phyloP scores from a whole-genome alignment of 495 filamentous ascomycete species.

The Gamarada debralockiae region DNA sequence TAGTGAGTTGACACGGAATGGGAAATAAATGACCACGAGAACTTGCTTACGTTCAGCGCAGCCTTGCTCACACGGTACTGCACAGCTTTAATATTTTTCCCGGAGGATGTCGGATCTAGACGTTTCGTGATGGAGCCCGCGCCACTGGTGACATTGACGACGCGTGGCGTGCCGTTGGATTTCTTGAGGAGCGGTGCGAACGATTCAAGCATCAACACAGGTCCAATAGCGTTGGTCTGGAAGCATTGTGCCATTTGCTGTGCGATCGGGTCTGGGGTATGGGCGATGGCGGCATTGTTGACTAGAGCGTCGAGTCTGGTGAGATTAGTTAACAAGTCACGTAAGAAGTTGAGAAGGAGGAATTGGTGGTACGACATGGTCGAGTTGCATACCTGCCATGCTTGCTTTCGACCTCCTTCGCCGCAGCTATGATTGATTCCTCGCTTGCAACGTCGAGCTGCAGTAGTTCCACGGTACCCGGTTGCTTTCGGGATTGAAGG shows the following conservation, averaged over 20 bases:
- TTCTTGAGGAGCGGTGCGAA: constrained; percentile 42
- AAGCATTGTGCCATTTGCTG: background rate
- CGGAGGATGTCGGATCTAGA: constrained; percentile 2
- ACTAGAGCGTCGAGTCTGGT: background rate
- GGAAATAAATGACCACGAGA: too few relatives aligned
- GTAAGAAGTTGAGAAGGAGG: background rate
- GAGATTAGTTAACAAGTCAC: too few relatives aligned
- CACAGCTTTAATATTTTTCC: background rate
- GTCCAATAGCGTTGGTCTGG: constrained; percentile 39
- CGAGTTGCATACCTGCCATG: too few relatives aligned
- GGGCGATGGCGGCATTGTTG: background rate
- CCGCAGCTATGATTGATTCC: background rate
- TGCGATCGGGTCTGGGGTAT: background rate
- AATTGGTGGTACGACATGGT: background rate
- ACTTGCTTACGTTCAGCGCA: constrained; percentile 42
- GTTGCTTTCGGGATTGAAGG: too few relatives aligned
- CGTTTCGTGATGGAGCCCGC: constrained; percentile 31
- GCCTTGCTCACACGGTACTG: constrained; percentile 34
- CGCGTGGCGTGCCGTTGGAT: constrained; percentile 29
- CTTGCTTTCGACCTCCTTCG: background rate
- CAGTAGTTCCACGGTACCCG: too few relatives aligned
- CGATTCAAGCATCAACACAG: constrained; percentile 34
- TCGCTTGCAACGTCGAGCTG: too few relatives aligned
- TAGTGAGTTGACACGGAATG: too few relatives aligned
- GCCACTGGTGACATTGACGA: constrained; percentile 38